phyloP scores from a whole-genome alignment of 177 flowering plant genomes.

The Vitis hybrid region DNA sequence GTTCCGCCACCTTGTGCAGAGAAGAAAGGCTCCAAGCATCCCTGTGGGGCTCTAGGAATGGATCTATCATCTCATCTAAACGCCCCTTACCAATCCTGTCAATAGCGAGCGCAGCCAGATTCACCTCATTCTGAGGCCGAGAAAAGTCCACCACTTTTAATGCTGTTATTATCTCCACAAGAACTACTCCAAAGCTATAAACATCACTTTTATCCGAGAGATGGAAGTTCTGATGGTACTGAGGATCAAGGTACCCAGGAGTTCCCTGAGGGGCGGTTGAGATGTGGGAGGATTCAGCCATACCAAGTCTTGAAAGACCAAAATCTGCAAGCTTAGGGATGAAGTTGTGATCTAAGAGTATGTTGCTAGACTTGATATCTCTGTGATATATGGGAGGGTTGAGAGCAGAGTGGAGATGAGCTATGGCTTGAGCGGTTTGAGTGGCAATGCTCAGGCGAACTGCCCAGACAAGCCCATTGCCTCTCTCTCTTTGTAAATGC shows the following conservation, averaged over 20 bases:
- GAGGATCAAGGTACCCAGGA: slow-evolving; percentile 72
- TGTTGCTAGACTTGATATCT: slow-evolving; percentile 72
- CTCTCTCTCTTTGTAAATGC: slow-evolving; percentile 50
- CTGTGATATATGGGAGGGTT: slow-evolving; percentile 67
- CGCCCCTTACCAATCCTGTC: slow-evolving; percentile 52
- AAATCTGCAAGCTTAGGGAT: slow-evolving; percentile 66
- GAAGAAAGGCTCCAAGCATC: slow-evolving; percentile 38
- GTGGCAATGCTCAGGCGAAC: slow-evolving; percentile 50
- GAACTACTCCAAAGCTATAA: slow-evolving; percentile 72
- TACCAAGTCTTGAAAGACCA: slow-evolving; percentile 58
- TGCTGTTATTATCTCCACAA: slow-evolving; percentile 61
- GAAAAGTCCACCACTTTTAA: slow-evolving; percentile 53
- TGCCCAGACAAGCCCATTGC: slow-evolving; percentile 49
- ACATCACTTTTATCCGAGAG: slow-evolving; percentile 68
- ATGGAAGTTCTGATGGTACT: slow-evolving; percentile 63
- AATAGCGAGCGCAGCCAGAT: slow-evolving; percentile 47
- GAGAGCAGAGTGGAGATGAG: slow-evolving; percentile 57
- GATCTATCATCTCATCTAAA: slow-evolving; percentile 54
- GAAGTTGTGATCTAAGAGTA: slow-evolving; percentile 46
- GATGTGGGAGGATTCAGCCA: slow-evolving; percentile 47
- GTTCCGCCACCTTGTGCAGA: slow-evolving; percentile 49
- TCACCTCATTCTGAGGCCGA: slow-evolving; percentile 47
- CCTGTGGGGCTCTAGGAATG: slow-evolving; percentile 26
- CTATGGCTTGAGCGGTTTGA: slow-evolving; percentile 59
- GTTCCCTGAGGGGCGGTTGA: slow-evolving; percentile 82